These are phyloP conservation scores for Euryodendron excelsum DNA, from an alignment of 148 eudicot genomes.

Conservation along the genomic window DNA sequence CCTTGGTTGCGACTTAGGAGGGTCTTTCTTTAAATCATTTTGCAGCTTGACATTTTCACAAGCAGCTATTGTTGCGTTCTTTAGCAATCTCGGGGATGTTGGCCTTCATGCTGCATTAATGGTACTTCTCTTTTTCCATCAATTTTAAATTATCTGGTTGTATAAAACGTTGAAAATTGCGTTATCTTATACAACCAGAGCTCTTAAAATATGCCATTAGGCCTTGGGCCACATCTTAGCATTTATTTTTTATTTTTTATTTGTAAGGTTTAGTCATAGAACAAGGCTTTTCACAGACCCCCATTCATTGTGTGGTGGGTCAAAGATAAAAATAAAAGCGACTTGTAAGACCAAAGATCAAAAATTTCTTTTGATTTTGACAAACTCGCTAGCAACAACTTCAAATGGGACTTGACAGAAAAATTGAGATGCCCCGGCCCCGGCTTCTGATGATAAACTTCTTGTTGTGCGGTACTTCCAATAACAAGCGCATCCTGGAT, in stretches of 20 bases:
- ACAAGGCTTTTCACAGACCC: no score
- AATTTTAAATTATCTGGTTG: neutral
- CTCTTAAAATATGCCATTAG: neutral
- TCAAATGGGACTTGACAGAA: neutral
- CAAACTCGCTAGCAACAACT: neutral
- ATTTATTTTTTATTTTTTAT: no score
- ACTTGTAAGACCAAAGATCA: neutral
- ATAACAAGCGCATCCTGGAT: no score
- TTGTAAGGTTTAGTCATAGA: no score
- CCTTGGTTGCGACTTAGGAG: neutral
- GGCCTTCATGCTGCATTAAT: slow-evolving; percentile 57
- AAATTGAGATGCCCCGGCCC: neutral
- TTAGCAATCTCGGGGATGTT: slow-evolving; percentile 54
- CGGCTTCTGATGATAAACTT: no score
- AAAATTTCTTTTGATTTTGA: no score
- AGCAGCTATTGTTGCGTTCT: slow-evolving; percentile 63
- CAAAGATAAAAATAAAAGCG: neutral
- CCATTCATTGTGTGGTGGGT: no score
- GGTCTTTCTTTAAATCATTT: neutral
- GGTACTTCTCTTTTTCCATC: slow-evolving; percentile 30
- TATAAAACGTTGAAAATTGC: no score
- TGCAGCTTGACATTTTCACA: slow-evolving; percentile 68
- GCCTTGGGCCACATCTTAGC: no score
- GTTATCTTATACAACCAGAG: neutral
- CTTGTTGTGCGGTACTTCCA: no score